Conservation (phyloP, 225 moss, liverwort and hornwort genomes). For the Physcomitrium patens region DNA sequence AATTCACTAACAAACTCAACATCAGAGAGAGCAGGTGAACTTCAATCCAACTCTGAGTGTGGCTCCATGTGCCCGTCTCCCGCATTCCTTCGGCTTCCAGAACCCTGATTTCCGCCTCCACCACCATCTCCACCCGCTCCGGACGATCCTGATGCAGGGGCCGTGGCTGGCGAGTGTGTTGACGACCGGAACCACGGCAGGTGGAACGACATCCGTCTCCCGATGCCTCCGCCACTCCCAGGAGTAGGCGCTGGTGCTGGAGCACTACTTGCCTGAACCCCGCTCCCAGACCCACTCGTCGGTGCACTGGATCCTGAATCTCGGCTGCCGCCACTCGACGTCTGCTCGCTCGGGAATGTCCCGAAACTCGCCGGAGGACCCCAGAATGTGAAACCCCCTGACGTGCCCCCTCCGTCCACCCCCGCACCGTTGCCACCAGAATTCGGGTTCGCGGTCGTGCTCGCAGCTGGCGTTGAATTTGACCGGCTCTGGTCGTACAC, state of each 20-base stretch:
- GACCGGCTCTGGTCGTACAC: constrained; percentile 75
- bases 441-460: background rate
- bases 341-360: background rate
- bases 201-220: background rate
- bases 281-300: constrained; percentile 3
- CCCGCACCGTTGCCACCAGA: background rate
- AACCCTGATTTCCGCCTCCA: background rate
- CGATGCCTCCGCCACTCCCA: background rate
- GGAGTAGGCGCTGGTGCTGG: background rate
- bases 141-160: background rate
- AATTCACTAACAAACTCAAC: too few species aligned
- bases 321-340: background rate
- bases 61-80: background rate
- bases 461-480: too few species aligned
- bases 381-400: background rate
- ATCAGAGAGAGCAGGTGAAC: background rate
- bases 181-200: background rate
- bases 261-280: background rate
- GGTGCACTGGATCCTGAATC: background rate
- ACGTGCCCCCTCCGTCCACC: background rate
- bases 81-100: background rate
- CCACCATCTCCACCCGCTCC: constrained; percentile 26
- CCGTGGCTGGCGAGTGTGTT: constrained; percentile 10
- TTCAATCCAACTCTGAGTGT: background rate
- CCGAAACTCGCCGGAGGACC: constrained; percentile 15